Conservation (phyloP, 306 rosid genomes). For the Adenanthera pavonina region DNA sequence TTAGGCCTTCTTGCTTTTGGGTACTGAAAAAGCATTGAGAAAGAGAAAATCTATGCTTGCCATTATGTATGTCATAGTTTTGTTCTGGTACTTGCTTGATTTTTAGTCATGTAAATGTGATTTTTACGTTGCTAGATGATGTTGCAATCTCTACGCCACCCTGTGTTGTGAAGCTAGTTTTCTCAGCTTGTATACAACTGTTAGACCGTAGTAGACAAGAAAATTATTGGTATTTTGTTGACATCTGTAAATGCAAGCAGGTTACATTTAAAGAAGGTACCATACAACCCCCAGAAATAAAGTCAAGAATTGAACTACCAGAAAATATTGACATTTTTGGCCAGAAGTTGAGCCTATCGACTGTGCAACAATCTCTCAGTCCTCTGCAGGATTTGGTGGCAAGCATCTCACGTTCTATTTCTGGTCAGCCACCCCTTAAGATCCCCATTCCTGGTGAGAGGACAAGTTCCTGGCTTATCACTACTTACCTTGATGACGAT, state of each 20-base stretch:
- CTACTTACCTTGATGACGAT: constrained; percentile 82
- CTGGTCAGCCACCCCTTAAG: constrained; percentile 86
- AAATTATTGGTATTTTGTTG: constrained; percentile 17
- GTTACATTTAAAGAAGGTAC: constrained; percentile 90
- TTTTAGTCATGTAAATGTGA: constrained; percentile 17
- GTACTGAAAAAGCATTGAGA: constrained; percentile 9
- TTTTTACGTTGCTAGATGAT: constrained; percentile 10
- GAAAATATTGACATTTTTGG: constrained; percentile 77
- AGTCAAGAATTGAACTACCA: constrained; percentile 75
- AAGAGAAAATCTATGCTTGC: not conserved
- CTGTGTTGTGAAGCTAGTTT: constrained; percentile 32
- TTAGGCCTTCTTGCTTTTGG: constrained; percentile 17
- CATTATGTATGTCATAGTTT: constrained; percentile 14
- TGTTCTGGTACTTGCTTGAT: constrained; percentile 19
- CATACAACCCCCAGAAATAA: constrained; percentile 82
- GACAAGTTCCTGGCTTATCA: constrained; percentile 87
- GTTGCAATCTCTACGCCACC: constrained; percentile 20
- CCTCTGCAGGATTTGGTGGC: constrained; percentile 70
- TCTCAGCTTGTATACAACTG: not conserved
- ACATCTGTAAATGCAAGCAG: constrained; percentile 52
- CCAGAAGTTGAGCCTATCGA: constrained; percentile 66
- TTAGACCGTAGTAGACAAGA: constrained; percentile 20
- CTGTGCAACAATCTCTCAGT: constrained; percentile 71
- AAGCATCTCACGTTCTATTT: constrained; percentile 64
- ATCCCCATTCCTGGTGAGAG: constrained; percentile 90